Evolutionary conservation across 768 basidiomycete species (phyloP), one percentile per base, ranked within the genome.

Genomic region (Pholiota microspora): DNA sequence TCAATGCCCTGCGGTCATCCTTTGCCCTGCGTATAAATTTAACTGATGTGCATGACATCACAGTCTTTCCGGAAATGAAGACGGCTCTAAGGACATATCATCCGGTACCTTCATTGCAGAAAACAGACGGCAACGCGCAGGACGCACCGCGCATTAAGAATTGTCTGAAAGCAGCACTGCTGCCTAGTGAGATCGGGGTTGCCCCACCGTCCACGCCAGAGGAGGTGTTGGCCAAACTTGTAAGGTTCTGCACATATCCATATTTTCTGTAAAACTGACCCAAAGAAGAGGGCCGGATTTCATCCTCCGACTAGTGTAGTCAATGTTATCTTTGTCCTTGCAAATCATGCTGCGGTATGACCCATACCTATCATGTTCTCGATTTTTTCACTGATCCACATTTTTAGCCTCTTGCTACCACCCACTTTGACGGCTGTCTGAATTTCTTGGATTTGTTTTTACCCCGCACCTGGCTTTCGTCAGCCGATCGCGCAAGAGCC

Each of bases 41-140:
- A 59, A 63, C 63, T 66, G 52, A 64, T 64, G 55, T 56, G 57
- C 54, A 59, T 63, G 62, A 62, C 65, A 65, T 60, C 49, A 62
- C 65, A 92, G 90, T 94, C 74, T 93, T 92, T 68, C 91, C 91
- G 53, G 91, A 93, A 75, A 94, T 94, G 92, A 89, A 91, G 70
- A 94, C 93, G 4, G 88, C 90, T 16, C 74, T 94, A 52, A 77
- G 92, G 65, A 91, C 90, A 51, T 94, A 94, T 69, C 93, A 94
- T 64, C 91, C 93, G 25, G 84, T 93, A n/a, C 93, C 93, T 8
- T 88, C 88, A 27, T 73, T 94, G 24, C 92, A 94, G 67, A 90
- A 89, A 73, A 90, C 92, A 13, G 86, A 88, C 60, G 89, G 88
- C 15, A 92, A 93, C 67, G 83, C 91, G 6, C 91, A 94, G 67